Conservation (phyloP, 208 protist genomes). For the Porcisia hertigi region DNA sequence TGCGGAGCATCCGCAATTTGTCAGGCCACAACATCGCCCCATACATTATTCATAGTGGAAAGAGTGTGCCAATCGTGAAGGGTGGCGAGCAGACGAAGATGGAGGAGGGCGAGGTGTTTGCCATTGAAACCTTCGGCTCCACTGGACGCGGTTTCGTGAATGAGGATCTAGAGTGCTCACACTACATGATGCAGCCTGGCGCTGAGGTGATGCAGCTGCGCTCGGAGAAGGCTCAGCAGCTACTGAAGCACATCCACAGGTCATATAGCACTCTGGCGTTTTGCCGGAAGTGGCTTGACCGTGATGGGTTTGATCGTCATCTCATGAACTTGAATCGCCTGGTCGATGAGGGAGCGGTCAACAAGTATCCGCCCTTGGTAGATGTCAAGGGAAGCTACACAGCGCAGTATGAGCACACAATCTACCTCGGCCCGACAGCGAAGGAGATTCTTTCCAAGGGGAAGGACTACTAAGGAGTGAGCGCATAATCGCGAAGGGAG, state of each 20-base stretch:
- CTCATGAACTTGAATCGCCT: slow-evolving; percentile 87
- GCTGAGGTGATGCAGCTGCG: slow-evolving; percentile 67
- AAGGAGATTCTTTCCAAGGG: slow-evolving; percentile 97
- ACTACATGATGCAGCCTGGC: slow-evolving; percentile 97
- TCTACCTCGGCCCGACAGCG: slow-evolving; percentile 93
- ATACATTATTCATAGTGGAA: slow-evolving; percentile 99
- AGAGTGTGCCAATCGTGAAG: slow-evolving; percentile 98
- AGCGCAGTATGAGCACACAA: slow-evolving; percentile 98
- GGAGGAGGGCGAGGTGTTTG: slow-evolving; percentile 98
- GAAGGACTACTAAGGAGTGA: slow-evolving; percentile 90
- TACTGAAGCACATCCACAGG: slow-evolving; percentile 93
- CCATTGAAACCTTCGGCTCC: slow-evolving; percentile 99
- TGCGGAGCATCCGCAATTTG: slow-evolving; percentile 98
- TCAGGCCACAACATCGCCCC: slow-evolving; percentile 98
- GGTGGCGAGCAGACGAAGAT: slow-evolving; percentile 94
- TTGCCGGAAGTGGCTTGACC: slow-evolving; percentile 97
- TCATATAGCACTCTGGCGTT: slow-evolving; percentile 97
- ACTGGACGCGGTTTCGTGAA: slow-evolving; percentile 95
- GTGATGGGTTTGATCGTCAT: slow-evolving; percentile 92
- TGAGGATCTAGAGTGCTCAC: slow-evolving; percentile 97
- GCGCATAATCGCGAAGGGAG: slow-evolving; percentile 19
- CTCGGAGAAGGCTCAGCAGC: slow-evolving; percentile 88
- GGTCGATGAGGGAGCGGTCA: slow-evolving; percentile 88
- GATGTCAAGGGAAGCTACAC: slow-evolving; percentile 97
- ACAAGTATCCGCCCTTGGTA: slow-evolving; percentile 96